Evolutionary conservation across 2,329 filamentous ascomycete genomes (phyloP).

Genomic region (Trichophyton schoenleinii): DNA sequence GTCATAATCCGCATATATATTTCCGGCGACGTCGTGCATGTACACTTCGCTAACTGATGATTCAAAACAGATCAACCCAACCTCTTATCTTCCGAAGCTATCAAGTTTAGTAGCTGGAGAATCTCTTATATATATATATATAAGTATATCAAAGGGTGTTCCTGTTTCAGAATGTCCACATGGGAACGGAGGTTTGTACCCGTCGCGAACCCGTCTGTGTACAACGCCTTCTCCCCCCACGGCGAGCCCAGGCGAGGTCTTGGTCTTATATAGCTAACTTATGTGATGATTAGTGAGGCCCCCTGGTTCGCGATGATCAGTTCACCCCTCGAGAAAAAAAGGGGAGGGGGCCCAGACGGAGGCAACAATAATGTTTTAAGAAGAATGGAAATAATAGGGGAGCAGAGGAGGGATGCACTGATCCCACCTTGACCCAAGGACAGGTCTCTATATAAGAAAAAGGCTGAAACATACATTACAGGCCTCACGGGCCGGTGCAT

Average conservation of each 20-base stretch:
- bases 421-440: not conserved
- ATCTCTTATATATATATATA: not conserved
- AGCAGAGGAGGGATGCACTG: not conserved
- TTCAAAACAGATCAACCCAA: not conserved
- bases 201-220: not conserved
- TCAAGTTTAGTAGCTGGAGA: not conserved
- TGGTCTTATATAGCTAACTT: not conserved
- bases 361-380: not conserved
- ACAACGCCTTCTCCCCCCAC: not conserved
- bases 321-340: not conserved
- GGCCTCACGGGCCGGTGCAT: not conserved
- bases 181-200: slow-evolving; percentile 1
- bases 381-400: not conserved
- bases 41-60: not conserved
- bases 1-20: not conserved
- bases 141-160: not conserved
- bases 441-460: not conserved
- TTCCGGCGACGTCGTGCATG: not conserved
- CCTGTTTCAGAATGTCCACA: not conserved
- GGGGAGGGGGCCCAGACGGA: not conserved
- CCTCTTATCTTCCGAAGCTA: not conserved
- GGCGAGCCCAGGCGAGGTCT: not conserved
- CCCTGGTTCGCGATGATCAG: not conserved
- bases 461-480: slow-evolving; percentile 1
- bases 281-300: not conserved